Evolutionary conservation across 1,284 basidiomycete species (phyloP), one percentile per base, ranked within the genome.

Genomic region (Sporisorium sorghi): DNA sequence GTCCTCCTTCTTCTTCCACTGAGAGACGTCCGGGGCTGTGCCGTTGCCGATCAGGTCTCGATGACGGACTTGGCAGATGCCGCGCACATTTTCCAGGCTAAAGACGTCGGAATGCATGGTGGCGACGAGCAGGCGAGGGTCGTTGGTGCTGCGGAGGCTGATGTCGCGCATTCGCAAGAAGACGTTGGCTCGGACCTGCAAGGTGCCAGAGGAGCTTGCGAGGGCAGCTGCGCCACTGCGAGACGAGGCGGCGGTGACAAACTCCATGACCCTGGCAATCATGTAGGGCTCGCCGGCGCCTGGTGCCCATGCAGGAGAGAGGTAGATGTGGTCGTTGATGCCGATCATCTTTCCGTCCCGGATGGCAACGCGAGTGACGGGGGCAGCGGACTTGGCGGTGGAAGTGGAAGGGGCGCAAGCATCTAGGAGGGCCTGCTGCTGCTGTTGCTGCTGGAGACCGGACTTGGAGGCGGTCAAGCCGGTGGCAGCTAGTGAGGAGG

Each of bases 21-120:
- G 91, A 79, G 91, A 89, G 55, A 97, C 87, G 86, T 97, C 93
- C 52, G 92, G 83, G 6, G 81, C 72, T 12, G 73, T 72, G 21
- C 80, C 80, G 35, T 80, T 71, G 53, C 79, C 90, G 78, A 97
- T 95, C 86, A 94, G 92, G 88, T 97, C 93, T 83, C 93, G 89
- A 86, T 97, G 95, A 56, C 92, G 89, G 77, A 97, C 94, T 85
- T 92, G 90, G 88, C 94, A 97, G 86, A 90, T 92, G 54, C 91
- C 91, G 68, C 94, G 90, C 72, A 97, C 88, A 86, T 94, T 92
- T 85, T 90, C 91, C 85, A 97, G 89, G 85, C 94, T 92, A 88
- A 93, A 93, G 59, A 95, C 89, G 86, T 96, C 94, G 48, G 94
- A 94, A 86, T 94, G 95, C 86, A 97, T 96, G 67, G 94, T 93